Evolutionary conservation across 345 rosid species (phyloP).

Genomic region (Rubroshorea leprosula): DNA sequence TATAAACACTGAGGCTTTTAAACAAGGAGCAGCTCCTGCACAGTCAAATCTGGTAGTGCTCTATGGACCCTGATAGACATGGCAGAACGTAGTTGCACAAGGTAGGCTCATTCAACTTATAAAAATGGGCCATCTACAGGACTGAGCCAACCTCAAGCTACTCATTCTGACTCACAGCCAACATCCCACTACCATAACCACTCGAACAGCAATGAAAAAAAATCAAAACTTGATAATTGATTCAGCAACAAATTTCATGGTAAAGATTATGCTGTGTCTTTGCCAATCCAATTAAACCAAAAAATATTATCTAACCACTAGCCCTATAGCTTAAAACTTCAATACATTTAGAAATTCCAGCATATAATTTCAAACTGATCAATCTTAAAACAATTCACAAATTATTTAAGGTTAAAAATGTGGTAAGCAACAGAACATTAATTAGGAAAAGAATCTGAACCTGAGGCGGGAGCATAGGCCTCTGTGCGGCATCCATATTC

Average conservation of each 20-base stretch:
- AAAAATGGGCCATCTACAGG: too few relatives aligned
- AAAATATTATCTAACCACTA: too few relatives aligned
- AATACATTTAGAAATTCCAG: too few relatives aligned
- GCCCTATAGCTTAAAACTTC: not conserved
- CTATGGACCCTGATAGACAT: not conserved
- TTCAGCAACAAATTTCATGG: not conserved
- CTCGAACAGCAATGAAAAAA: not conserved
- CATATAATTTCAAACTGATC: not conserved
- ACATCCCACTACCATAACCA: not conserved
- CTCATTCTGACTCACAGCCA: not conserved
- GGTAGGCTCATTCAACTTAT: constrained; percentile 15
- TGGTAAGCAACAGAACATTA: not conserved
- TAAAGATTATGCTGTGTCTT: not conserved
- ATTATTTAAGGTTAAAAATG: too few relatives aligned
- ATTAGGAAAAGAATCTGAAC: not conserved
- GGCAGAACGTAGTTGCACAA: constrained; percentile 11
- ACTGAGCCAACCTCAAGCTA: not conserved
- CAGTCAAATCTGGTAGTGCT: constrained; percentile 8
- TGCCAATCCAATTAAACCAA: not conserved
- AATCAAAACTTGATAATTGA: not conserved
- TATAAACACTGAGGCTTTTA: constrained; percentile 10
- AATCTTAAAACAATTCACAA: not conserved
- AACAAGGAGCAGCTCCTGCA: constrained; percentile 11
- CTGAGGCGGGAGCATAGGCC: constrained; percentile 1
- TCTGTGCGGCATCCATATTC: constrained; percentile 9